Percentiles rank a stretch among this genome's conserved stretches.
Conservation (phyloP, 2,329 filamentous ascomycete genomes). For the Trichoderma harzianum region DNA sequence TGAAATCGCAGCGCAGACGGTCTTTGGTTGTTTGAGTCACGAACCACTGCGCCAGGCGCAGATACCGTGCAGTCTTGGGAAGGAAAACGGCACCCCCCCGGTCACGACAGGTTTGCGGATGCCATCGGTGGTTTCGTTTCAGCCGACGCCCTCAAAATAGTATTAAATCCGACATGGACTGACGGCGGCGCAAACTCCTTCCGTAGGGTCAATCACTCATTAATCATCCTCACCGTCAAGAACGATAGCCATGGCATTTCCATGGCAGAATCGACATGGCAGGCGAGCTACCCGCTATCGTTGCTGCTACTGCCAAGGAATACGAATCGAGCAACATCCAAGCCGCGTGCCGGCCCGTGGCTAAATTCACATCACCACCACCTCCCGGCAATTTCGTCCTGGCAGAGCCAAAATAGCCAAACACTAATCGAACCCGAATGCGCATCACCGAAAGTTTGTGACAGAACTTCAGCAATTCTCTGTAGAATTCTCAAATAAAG, state of each 20-base stretch:
- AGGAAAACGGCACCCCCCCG: neutral
- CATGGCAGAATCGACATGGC: neutral
- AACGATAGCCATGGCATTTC: neutral
- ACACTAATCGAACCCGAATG: neutral
- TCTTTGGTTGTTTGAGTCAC: neutral
- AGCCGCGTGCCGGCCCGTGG: constrained; percentile 1
- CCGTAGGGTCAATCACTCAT: neutral
- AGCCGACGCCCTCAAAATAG: neutral
- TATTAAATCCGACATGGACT: neutral
- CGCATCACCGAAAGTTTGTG: neutral
- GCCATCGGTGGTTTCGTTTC: neutral
- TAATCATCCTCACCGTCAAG: neutral
- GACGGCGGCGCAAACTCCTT: neutral
- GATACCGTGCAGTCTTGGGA: neutral
- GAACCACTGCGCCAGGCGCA: neutral
- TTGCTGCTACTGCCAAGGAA: neutral
- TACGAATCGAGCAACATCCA: neutral
- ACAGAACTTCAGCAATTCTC: neutral
- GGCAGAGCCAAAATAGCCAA: neutral
- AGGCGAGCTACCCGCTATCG: neutral
- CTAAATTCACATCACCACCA: neutral
- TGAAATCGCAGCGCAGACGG: neutral
- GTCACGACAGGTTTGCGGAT: neutral
- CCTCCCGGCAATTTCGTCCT: neutral
- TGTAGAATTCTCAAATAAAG: neutral